Percentiles rank a stretch among this genome's conserved stretches.
phyloP scores from a whole-genome alignment of 257 asterid species.

The Gardenia jasminoides region DNA sequence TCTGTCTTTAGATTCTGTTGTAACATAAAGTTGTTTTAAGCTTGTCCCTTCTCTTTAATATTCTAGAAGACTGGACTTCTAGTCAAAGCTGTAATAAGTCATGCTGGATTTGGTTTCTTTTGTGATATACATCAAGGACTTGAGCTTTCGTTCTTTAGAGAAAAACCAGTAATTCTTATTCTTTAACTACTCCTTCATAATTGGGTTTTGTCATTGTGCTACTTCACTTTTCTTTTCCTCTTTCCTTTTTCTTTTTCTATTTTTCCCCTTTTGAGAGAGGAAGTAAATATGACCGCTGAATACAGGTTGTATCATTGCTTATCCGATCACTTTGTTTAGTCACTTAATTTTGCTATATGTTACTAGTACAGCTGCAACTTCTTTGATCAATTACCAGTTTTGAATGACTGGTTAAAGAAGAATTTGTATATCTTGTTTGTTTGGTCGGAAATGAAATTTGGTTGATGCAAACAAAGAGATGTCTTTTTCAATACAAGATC shows the following conservation, averaged over 20 bases:
- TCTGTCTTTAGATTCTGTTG: background rate
- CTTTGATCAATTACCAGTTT: background rate
- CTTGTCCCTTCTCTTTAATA: background rate
- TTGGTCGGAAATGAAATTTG: too few species aligned
- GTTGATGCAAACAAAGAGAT: too few species aligned
- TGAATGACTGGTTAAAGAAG: too few species aligned
- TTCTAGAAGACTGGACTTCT: constrained; percentile 24
- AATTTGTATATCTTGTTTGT: too few species aligned
- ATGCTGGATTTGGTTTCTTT: constrained; percentile 12
- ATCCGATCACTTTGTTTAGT: background rate
- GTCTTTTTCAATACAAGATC: too few species aligned
- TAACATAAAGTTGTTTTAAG: constrained; percentile 5
- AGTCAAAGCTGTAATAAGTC: constrained; percentile 28
- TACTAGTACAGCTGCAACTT: background rate
- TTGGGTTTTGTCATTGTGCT: background rate
- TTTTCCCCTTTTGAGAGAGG: background rate
- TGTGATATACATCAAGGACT: constrained; percentile 1
- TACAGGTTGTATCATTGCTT: constrained; percentile 5
- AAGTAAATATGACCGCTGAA: background rate
- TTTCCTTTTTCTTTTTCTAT: background rate
- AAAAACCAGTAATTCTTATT: background rate
- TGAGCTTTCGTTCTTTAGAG: constrained; percentile 8
- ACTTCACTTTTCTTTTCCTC: background rate
- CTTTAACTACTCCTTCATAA: background rate
- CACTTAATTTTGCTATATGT: background rate